These are phyloP conservation scores for Hericium coralloides DNA, from an alignment of 768 basidiomycete species.

Conservation along the genomic window DNA sequence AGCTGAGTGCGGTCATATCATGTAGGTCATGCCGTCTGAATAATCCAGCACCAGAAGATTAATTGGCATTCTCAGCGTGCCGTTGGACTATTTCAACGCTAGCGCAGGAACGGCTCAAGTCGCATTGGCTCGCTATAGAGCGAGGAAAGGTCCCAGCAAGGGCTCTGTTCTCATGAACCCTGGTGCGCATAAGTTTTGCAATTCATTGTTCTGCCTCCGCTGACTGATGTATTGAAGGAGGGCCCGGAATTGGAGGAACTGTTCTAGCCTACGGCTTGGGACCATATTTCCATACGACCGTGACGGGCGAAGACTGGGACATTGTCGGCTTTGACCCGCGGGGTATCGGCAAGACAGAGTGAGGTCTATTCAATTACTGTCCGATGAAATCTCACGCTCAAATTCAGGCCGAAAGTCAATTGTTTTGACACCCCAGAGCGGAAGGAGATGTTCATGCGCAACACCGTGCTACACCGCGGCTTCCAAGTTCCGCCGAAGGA, in stretches of 20 bases:
- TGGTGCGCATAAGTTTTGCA: constrained; percentile 10
- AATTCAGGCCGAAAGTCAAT: not conserved
- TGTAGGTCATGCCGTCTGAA: constrained; percentile 7
- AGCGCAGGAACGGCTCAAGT: constrained; percentile 21
- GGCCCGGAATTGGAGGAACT: not conserved
- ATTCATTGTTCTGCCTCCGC: not conserved
- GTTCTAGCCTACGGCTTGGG: not conserved
- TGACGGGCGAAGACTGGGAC: constrained; percentile 17
- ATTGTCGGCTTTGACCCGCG: constrained; percentile 23
- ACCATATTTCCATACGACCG: constrained; percentile 7
- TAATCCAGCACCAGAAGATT: not conserved
- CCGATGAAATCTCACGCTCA: too few species aligned
- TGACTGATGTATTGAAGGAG: not conserved
- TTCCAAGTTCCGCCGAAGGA: not conserved
- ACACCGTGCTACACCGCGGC: not conserved
- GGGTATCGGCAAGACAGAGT: constrained; percentile 24
- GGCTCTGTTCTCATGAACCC: constrained; percentile 25
- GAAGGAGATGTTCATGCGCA: not conserved
- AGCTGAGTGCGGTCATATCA: constrained; percentile 17
- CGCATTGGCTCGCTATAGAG: constrained; percentile 22
- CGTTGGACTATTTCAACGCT: constrained; percentile 23
- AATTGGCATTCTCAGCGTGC: constrained; percentile 17
- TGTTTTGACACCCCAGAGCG: not conserved
- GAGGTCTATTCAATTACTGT: constrained; percentile 5
- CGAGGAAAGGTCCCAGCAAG: constrained; percentile 16